Percentiles rank a stretch among this genome's conserved stretches.
Conservation (phyloP, 805 yeast species). For the Millerago galiae region DNA sequence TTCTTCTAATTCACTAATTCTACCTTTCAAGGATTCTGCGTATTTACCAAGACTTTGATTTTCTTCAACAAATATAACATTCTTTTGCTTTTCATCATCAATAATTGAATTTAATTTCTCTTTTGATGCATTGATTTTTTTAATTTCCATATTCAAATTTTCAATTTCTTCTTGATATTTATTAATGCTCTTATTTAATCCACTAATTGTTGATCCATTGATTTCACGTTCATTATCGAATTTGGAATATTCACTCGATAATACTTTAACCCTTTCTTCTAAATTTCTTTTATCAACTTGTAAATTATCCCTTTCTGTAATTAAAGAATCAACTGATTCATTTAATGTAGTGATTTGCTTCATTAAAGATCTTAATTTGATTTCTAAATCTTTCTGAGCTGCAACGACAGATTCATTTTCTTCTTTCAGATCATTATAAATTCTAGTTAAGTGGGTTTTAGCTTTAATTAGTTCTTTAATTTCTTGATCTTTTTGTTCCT, state of each 20-base stretch:
- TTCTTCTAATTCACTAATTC: slow-evolving; percentile 40
- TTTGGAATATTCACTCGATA: slow-evolving; percentile 34
- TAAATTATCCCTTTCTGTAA: slow-evolving; percentile 56
- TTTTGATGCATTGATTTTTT: slow-evolving; percentile 16
- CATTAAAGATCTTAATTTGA: slow-evolving; percentile 37
- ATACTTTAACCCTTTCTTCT: slow-evolving; percentile 37
- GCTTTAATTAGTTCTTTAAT: slow-evolving; percentile 35
- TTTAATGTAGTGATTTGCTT: slow-evolving; percentile 52
- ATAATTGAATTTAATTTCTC: slow-evolving; percentile 21
- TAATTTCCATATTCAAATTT: slow-evolving; percentile 26
- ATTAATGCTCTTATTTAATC: slow-evolving; percentile 16
- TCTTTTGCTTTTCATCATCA: slow-evolving; percentile 42
- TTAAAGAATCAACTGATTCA: slow-evolving; percentile 52
- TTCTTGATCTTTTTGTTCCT: slow-evolving; percentile 31
- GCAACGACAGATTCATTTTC: slow-evolving; percentile 36
- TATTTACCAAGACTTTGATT: slow-evolving; percentile 55
- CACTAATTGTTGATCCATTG: slow-evolving; percentile 8
- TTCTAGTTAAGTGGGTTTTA: slow-evolving; percentile 34
- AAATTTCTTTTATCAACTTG: slow-evolving; percentile 41
- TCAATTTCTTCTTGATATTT: slow-evolving; percentile 27
- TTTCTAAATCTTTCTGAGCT: slow-evolving; percentile 39
- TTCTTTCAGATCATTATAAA: slow-evolving; percentile 34
- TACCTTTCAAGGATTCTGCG: slow-evolving; percentile 42
- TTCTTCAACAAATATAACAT: slow-evolving; percentile 56
- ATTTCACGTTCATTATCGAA: slow-evolving; percentile 26